Evolutionary conservation across 306 rosid genomes (phyloP), one percentile per base, ranked within the genome.

Genomic region (Boehmeria nivea): DNA sequence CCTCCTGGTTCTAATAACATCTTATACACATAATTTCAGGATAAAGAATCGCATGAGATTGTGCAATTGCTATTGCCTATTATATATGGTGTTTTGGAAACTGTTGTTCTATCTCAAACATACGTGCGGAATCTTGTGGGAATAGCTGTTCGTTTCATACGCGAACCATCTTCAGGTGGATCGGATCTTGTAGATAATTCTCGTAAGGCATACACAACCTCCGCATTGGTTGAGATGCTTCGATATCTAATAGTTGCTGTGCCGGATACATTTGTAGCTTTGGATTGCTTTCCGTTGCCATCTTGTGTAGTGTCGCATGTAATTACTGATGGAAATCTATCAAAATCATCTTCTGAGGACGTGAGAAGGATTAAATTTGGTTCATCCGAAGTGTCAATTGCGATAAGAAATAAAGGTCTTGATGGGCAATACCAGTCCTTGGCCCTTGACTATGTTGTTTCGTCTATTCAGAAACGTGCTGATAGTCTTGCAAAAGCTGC

Each of bases 181-280:
- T 87, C 99, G n/a, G 99, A 91, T 72, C 83, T 84, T 16, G 96
- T 91, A 8, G 95, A 84, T 60, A 87, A 91, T 71, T 91, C 96
- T 23, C 71, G 93, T 59, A 87, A 87, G 78, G 87, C 87, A 13
- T 91, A 87, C 73, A 82, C 95, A 43, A 78, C 76, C 31, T 78
- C 84, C 69, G 80, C 86, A 19, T 54, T 91, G 73, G 79, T 78
- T 59, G 99, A 91, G 79, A 84, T 87, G 96, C 89, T 91, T 53
- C 93, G 85, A 10, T 91, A 82, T 79, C 69, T 91, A 31, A 76
- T 87, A 65, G 78, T 78, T 62, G 77, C 85, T 23, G 93, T 80
- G 54, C 99, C 99, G 3, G 89, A 87, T 72, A 80, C 96, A 22
- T 91, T 91, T 82, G 99, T 87, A 24, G 82, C 93, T 62, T 65